Conservation (phyloP, 805 yeast species). For the Lipomyces anomalus region DNA sequence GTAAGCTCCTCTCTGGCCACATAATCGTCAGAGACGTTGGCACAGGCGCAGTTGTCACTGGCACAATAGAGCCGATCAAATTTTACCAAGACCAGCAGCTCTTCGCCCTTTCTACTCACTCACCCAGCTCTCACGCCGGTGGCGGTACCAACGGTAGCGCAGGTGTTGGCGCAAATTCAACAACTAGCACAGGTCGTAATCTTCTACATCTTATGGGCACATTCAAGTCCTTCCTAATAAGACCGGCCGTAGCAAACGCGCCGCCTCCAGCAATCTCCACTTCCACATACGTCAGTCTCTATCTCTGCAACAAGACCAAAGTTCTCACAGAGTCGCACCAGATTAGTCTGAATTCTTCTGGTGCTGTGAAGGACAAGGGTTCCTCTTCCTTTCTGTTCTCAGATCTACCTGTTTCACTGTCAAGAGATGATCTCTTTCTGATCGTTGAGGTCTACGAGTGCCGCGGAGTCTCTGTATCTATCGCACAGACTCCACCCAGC, state of each 20-base stretch:
- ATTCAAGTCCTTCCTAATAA: conserved; percentile 60
- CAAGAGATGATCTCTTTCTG: conserved; percentile 60
- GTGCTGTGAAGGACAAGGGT: background rate
- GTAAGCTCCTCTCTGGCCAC: conserved; percentile 32
- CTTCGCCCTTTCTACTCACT: conserved; percentile 51
- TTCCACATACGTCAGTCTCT: conserved; percentile 35
- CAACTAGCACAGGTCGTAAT: background rate
- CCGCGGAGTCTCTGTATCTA: background rate
- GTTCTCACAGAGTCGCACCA: conserved; percentile 62
- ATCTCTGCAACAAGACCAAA: conserved; percentile 56
- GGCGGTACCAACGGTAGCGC: no score
- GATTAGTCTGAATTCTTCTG: background rate
- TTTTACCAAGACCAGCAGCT: conserved; percentile 64
- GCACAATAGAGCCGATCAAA: conserved; percentile 42
- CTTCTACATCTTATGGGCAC: conserved; percentile 71
- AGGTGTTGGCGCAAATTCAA: background rate
- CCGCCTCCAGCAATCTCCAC: conserved; percentile 51
- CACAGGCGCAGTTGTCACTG: conserved; percentile 29
- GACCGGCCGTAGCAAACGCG: conserved; percentile 62
- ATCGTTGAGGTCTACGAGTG: conserved; percentile 68
- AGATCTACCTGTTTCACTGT: conserved; percentile 59
- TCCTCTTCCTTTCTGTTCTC: conserved; percentile 51
- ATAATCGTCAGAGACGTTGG: conserved; percentile 30
- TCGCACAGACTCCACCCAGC: background rate
- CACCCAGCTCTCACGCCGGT: conserved; percentile 3